Conservation (phyloP, 176 grass and related monocot genomes). For the Carex pumila region DNA sequence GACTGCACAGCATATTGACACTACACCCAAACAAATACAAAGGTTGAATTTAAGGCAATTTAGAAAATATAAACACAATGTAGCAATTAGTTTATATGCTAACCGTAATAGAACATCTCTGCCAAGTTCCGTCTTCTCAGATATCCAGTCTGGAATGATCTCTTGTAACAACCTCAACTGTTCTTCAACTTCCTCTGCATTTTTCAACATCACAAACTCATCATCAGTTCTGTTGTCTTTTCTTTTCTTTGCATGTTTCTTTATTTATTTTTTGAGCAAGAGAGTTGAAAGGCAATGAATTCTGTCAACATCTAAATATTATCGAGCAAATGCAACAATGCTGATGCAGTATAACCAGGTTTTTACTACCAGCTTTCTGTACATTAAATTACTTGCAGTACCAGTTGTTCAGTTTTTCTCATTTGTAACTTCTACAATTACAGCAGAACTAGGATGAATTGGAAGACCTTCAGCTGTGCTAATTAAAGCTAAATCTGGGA, state of each 20-base stretch:
- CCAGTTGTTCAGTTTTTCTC: background rate
- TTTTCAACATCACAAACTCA: conserved; percentile 12
- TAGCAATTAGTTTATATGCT: background rate
- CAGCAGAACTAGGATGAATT: background rate
- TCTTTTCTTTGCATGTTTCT: background rate
- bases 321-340: background rate
- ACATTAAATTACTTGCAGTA: background rate
- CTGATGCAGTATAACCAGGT: background rate
- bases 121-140: conserved; percentile 35
- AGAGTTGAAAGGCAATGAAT: background rate
- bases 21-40: conserved; percentile 24
- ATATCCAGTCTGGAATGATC: conserved; percentile 78
- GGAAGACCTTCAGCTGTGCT: background rate
- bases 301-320: background rate
- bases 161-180: conserved; percentile 59
- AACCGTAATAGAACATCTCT: conserved; percentile 58
- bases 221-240: background rate
- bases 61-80: background rate
- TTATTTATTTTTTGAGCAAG: background rate
- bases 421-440: background rate
- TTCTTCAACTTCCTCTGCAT: conserved; percentile 65
- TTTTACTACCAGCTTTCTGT: background rate
- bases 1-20: conserved; percentile 30
- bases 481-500: background rate
- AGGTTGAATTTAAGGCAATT: background rate